Conservation (phyloP, 805 yeast species). For the Yamadazyma laniorum region DNA sequence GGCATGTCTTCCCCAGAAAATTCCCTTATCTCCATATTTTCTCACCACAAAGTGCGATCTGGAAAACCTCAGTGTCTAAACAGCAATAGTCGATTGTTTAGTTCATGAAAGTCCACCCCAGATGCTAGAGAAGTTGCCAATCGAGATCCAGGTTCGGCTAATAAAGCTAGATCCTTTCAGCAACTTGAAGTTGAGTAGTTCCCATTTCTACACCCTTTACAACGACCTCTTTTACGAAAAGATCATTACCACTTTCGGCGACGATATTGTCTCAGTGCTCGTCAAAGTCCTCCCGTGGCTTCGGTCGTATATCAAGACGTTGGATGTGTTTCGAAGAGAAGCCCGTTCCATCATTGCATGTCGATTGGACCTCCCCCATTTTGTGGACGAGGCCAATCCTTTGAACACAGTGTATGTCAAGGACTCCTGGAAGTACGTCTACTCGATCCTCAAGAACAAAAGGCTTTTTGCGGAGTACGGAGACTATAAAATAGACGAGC, state of each 20-base stretch:
- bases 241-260: slow-evolving; percentile 37
- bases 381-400: slow-evolving; percentile 17
- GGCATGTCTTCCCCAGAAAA: too few species aligned
- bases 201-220: slow-evolving; percentile 48
- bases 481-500: slow-evolving; percentile 48
- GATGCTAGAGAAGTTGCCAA: slow-evolving; percentile 31
- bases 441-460: slow-evolving; percentile 49
- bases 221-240: slow-evolving; percentile 48
- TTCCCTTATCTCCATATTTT: neutral
- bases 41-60: neutral
- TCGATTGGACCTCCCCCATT: slow-evolving; percentile 27
- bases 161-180: slow-evolving; percentile 32
- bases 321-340: slow-evolving; percentile 32
- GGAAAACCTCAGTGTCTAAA: too few species aligned
- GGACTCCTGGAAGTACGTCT: slow-evolving; percentile 57
- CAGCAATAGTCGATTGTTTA: neutral
- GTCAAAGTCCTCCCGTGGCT: slow-evolving; percentile 40
- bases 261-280: slow-evolving; percentile 27
- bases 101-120: neutral
- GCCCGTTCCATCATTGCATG: slow-evolving; percentile 27
- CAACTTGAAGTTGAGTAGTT: slow-evolving; percentile 31
- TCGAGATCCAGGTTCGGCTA: slow-evolving; percentile 42
- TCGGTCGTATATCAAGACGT: slow-evolving; percentile 34
- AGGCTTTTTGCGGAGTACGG: slow-evolving; percentile 50
- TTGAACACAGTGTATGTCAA: slow-evolving; percentile 33